These are phyloP conservation scores for Neoboletus brunneissimus DNA, from an alignment of 768 basidiomycete genomes.

Conservation along the genomic window DNA sequence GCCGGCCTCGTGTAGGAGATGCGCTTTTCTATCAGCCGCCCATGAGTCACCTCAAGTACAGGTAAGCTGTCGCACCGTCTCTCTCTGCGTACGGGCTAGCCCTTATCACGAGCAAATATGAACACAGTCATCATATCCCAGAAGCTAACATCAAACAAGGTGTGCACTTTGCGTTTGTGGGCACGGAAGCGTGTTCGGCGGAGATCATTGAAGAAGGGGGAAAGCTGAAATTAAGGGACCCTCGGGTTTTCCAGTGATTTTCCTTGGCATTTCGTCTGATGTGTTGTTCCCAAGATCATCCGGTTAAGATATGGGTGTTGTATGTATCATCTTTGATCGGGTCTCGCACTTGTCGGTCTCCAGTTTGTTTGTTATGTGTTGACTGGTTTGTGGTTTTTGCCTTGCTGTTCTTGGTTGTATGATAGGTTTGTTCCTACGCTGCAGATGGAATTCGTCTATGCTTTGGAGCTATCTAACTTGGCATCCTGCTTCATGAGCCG, in stretches of 20 bases:
- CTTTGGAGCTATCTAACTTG: too few relatives aligned
- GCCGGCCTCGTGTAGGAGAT: neutral
- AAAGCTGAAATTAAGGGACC: neutral
- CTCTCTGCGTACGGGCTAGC: neutral
- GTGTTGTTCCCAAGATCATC: neutral
- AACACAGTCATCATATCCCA: neutral
- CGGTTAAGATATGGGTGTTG: too few relatives aligned
- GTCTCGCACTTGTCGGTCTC: too few relatives aligned
- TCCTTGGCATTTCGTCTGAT: neutral
- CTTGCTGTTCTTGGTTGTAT: too few relatives aligned
- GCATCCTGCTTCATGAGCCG: too few relatives aligned
- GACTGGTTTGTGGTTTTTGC: too few relatives aligned
- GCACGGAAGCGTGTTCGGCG: neutral
- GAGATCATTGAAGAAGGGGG: neutral
- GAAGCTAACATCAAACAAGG: neutral
- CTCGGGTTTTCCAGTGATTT: neutral
- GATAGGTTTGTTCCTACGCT: too few relatives aligned
- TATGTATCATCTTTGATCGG: too few relatives aligned
- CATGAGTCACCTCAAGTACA: neutral
- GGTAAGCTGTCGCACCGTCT: neutral
- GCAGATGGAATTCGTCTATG: too few relatives aligned
- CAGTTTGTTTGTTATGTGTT: too few relatives aligned
- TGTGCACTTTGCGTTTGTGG: neutral
- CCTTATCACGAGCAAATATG: neutral
- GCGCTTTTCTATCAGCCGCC: rapidly evolving